Evolutionary conservation across 805 yeast genomes (phyloP).

Genomic region (Lipomyces yamadae): DNA sequence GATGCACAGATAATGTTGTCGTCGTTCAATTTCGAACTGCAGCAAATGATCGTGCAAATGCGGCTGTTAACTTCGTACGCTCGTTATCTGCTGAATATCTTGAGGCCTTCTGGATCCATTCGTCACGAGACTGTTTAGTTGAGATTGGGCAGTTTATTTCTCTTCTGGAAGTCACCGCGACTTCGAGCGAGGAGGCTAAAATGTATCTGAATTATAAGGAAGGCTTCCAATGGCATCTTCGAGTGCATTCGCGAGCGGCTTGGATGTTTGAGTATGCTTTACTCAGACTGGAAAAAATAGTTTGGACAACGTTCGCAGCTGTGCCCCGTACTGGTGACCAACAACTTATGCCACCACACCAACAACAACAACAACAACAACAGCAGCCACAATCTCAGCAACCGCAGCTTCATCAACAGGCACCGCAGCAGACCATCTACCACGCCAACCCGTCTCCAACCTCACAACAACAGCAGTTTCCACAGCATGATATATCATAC

Average conservation of each 20-base stretch:
- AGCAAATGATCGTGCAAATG: constrained; percentile 33
- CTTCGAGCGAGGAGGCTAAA: constrained; percentile 30
- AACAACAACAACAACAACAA: constrained; percentile 6
- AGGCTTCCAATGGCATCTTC: constrained; percentile 38
- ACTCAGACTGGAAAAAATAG: constrained; percentile 34
- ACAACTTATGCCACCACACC: constrained; percentile 3
- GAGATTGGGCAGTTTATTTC: constrained; percentile 40
- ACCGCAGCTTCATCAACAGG: not conserved
- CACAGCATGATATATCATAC: not conserved
- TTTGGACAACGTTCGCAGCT: constrained; percentile 37
- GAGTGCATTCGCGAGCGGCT: constrained; percentile 38
- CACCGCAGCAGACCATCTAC: not conserved
- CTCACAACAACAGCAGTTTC: not conserved
- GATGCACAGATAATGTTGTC: constrained; percentile 27
- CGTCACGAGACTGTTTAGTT: constrained; percentile 38
- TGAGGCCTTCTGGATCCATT: constrained; percentile 42
- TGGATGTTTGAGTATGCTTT: constrained; percentile 39
- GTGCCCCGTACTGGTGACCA: constrained; percentile 19
- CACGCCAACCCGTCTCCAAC: not conserved
- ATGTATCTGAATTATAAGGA: constrained; percentile 29
- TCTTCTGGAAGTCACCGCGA: constrained; percentile 36
- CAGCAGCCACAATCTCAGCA: not conserved
- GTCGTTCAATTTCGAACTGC: constrained; percentile 28
- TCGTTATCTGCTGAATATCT: constrained; percentile 39
- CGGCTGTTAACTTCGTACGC: constrained; percentile 40